Evolutionary conservation across 208 protist species (phyloP).

Genomic region (Leishmania amazonensis): DNA sequence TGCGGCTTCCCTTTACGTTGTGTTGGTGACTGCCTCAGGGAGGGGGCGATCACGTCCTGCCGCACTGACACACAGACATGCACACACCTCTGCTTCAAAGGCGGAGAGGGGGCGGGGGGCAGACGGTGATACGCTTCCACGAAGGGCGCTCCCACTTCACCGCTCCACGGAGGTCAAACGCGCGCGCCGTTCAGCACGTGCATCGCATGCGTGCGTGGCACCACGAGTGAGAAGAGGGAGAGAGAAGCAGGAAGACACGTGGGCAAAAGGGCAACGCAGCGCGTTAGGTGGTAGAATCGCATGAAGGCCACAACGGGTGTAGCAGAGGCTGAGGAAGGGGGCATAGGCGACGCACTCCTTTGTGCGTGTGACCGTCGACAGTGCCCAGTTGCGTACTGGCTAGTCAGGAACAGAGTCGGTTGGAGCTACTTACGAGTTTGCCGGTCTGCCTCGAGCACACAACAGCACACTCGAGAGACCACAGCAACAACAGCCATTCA

Average conservation of each 20-base stretch:
- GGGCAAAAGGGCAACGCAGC: not conserved
- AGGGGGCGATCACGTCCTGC: not conserved
- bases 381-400: not conserved
- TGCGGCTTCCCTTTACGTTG: not conserved
- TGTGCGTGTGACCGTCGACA: not conserved
- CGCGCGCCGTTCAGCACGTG: not conserved
- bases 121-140: not conserved
- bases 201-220: not conserved
- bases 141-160: not conserved
- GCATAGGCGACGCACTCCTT: not conserved
- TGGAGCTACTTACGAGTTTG: not conserved
- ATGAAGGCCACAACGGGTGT: not conserved
- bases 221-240: not conserved
- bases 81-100: not conserved
- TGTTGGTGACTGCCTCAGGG: not conserved
- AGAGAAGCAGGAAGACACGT: not conserved
- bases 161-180: not conserved
- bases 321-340: not conserved
- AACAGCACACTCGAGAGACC: not conserved
- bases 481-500: not conserved
- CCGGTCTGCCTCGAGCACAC: not conserved
- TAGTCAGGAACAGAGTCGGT: not conserved
- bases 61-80: not conserved
- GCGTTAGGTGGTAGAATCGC: not conserved
- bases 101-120: not conserved